Base-by-base conservation (phyloP, 768 basidiomycete genomes). In the Leccinum rimulosum region DNA sequence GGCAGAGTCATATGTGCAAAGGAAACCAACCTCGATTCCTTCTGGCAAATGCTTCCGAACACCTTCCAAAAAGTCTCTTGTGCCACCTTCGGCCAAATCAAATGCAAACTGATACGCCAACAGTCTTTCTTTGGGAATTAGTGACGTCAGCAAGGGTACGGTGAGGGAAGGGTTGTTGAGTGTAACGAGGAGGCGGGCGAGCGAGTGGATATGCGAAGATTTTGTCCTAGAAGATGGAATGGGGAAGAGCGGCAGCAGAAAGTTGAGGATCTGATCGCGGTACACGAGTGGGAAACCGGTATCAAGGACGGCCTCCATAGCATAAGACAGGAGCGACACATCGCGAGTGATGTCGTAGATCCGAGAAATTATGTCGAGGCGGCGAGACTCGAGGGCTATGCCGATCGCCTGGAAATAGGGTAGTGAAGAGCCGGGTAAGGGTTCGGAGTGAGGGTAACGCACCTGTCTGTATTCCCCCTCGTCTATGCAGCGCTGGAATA, bases 61-160 rank as follows among this genome's bases (percentile, higher is more conserved):
- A 49, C 79, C 84, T 67, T 93, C 89, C 49, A 98, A 77, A 75
- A 93, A 98, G 67, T 95, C 94, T 71, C 96, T 94, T 3, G 91
- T 85, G 1, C 93, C 96, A 36, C 95, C 93, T 75, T 98, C 96
- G 14, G 89, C 91, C 51, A 98, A 77, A 74, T 98, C 97, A 70
- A 98, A 98, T 0, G 91, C 94, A 70, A 98, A 86, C 72, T 99
- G 97, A 73, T 95, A 96, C 1, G 94, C 95, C 27, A 96, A 77
- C 11, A 94, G 77, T 43, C 83, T 82, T 64, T 95, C 84, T 61
- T 81, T 80, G 5, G 82, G 81, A 14, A 94, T 81, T 9, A 97
- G 80, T 3, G 87, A 87, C 2, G 78, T 81, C 59, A 97, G 74
- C 54, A 95, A 80, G 14, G 86, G 80, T 7, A 91, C 80, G 1